phyloP scores from a whole-genome alignment of 2,329 filamentous ascomycete genomes.

The Zymoseptoria tritici region DNA sequence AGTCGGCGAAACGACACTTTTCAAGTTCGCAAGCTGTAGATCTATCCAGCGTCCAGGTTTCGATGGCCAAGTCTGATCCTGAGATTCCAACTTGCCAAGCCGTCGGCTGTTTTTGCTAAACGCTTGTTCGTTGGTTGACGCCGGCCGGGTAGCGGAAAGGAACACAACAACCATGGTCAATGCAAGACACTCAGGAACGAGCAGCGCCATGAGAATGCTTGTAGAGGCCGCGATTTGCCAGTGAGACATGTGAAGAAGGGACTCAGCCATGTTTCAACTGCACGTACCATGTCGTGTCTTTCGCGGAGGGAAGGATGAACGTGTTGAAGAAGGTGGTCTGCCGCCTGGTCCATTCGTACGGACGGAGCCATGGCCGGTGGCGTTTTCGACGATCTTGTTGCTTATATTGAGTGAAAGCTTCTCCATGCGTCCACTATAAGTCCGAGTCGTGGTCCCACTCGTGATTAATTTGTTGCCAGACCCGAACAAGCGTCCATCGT shows the following conservation, averaged over 20 bases:
- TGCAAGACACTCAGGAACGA: neutral
- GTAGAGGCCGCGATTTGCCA: neutral
- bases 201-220: neutral
- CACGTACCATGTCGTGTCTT: neutral
- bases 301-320: neutral
- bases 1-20: neutral
- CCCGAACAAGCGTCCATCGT: neutral
- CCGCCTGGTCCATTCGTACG: neutral
- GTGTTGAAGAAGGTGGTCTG: neutral
- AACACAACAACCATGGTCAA: neutral
- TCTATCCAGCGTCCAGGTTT: neutral
- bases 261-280: neutral
- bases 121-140: neutral
- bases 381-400: too few relatives aligned
- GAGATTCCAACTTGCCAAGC: neutral
- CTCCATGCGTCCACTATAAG: too few relatives aligned
- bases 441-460: too few relatives aligned
- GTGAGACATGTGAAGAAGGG: neutral
- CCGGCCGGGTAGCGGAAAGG: neutral
- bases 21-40: neutral
- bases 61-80: neutral
- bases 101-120: neutral
- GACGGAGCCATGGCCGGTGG: neutral
- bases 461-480: neutral
- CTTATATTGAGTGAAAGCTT: too few relatives aligned